Evolutionary conservation across 768 basidiomycete species (phyloP).

Genomic region (Leccinum barrowsii): DNA sequence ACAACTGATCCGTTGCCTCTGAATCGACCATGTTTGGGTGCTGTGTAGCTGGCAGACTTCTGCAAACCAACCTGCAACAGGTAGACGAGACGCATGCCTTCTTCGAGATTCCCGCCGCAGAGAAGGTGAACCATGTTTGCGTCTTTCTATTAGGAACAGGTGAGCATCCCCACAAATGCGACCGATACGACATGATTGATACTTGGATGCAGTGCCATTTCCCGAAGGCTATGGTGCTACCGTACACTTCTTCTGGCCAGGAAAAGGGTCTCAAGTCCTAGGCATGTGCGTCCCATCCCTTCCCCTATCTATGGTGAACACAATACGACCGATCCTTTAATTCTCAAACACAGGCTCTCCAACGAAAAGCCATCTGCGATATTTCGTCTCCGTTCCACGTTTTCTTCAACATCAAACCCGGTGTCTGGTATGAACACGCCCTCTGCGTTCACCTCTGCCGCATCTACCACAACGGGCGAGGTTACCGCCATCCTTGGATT

Average conservation of each 20-base stretch:
- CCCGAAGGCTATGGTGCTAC: constrained; percentile 82
- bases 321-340: not conserved
- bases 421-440: constrained; percentile 29
- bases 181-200: not conserved
- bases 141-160: constrained; percentile 81
- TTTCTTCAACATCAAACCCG: constrained; percentile 37
- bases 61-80: constrained; percentile 79
- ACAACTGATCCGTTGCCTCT: not conserved
- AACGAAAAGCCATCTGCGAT: constrained; percentile 90
- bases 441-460: constrained; percentile 30
- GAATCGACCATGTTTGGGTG: constrained; percentile 65
- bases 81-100: constrained; percentile 81
- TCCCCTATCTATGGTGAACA: not conserved
- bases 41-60: constrained; percentile 69
- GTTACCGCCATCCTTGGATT: constrained; percentile 77
- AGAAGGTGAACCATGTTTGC: constrained; percentile 78
- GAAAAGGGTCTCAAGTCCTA: constrained; percentile 79
- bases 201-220: constrained; percentile 53
- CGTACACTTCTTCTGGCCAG: constrained; percentile 85
- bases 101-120: constrained; percentile 70
- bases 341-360: constrained; percentile 55
- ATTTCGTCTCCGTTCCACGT: constrained; percentile 73
- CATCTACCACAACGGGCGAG: constrained; percentile 37
- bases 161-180: constrained; percentile 31
- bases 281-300: constrained; percentile 59